Base-by-base conservation (phyloP, 1,284 basidiomycete species). In the Dichomitus squalens region DNA sequence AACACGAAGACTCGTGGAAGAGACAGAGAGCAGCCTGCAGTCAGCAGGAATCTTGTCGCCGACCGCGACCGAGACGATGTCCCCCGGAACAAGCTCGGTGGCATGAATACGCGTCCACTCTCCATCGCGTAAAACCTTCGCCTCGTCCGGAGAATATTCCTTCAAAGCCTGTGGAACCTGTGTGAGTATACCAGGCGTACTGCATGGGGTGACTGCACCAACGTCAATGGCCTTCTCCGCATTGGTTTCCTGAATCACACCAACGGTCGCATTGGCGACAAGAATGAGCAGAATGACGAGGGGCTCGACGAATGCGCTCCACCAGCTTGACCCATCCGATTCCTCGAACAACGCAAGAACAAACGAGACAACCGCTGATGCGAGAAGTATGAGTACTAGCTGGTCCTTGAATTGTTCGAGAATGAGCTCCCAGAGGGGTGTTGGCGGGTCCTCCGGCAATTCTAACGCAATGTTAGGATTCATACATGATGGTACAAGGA, bases 321-420 rank as follows among this genome's bases (percentile, higher is more conserved):
- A 81, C 57, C 86, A 83, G n/a, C 79, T 81, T 11, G 85, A 80
- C 61, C 87, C 86, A 18, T 84, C 81, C 1, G 81, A 76, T 43
- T 87, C 83, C 71, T 98, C 95, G 58, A 97, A 80, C 36, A 96
- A 75, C 8, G 95, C 95, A 31, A 98, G 81, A 11, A 95, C 78
- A 71, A 97, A 95, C 2, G 95, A 97, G 60, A 97, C 83, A 49
- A 92, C 86, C 14, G 95, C 95, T 6, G 94, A 96, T 2, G 84
- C 93, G 41, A 98, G 88, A 25, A 98, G 84, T 70, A 98, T 97
- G 60, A 98, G 86, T 21, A 96, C 95, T 23, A 98, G 86, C 75
- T 96, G 93, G 76, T 98, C 95, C 79, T 97, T 91, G 82, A 99
- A 99, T 77, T 99, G 96, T 66, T 96, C 95, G 20, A 99, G 82